phyloP scores from a whole-genome alignment of 2,329 filamentous ascomycete species.

The Stagonosporopsis vannaccii region DNA sequence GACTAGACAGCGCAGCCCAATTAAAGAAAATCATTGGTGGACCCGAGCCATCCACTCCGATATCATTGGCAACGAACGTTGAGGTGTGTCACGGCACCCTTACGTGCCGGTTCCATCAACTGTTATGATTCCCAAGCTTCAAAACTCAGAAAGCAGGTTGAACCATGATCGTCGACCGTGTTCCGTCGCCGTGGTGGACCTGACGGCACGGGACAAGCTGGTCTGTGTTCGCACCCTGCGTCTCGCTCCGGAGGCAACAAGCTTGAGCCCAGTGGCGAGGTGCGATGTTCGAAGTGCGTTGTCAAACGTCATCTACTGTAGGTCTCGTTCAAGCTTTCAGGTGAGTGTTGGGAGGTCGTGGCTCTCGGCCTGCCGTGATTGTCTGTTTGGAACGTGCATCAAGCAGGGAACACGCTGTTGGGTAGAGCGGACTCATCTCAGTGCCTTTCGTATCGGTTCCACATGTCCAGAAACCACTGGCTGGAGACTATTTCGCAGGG shows the following conservation, averaged over 20 bases:
- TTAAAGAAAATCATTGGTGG: constrained; percentile 43
- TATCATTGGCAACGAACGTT: constrained; percentile 37
- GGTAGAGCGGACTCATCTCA: not conserved
- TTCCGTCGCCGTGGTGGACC: constrained; percentile 33
- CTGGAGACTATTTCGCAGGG: not conserved
- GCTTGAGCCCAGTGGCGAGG: too few species aligned
- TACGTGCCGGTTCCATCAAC: constrained; percentile 31
- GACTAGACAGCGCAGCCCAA: constrained; percentile 36
- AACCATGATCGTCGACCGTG: constrained; percentile 40
- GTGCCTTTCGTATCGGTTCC: not conserved
- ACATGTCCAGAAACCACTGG: not conserved
- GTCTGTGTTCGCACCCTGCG: constrained; percentile 10
- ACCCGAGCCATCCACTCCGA: constrained; percentile 39
- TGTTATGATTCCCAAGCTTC: constrained; percentile 14
- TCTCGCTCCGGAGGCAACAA: not conserved
- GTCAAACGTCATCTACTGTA: not conserved
- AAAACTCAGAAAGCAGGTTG: constrained; percentile 34
- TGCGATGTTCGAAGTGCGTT: not conserved
- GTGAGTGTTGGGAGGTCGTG: not conserved
- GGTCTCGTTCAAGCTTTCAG: not conserved
- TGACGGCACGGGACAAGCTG: constrained; percentile 37
- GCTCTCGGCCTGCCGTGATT: not conserved
- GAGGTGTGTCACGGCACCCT: constrained; percentile 32
- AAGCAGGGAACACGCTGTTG: constrained; percentile 6
- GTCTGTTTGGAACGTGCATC: not conserved